phyloP scores from a whole-genome alignment of 2,329 filamentous ascomycete species.

The Gremmenia infestans region DNA sequence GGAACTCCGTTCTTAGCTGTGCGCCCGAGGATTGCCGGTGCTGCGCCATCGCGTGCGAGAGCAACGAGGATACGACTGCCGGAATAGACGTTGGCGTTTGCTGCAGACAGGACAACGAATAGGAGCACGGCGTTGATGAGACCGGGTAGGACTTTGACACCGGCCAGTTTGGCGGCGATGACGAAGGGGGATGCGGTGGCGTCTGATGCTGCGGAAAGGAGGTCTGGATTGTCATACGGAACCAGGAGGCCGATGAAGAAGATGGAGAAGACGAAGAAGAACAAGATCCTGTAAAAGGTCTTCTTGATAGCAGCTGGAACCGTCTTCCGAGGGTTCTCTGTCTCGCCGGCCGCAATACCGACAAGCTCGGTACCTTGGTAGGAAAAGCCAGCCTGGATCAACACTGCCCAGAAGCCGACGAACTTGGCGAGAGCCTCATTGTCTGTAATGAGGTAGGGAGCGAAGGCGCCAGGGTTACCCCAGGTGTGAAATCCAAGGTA shows the following conservation, averaged over 20 bases:
- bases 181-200: constrained; percentile 60
- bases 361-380: constrained; percentile 73
- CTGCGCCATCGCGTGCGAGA: constrained; percentile 59
- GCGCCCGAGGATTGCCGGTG: constrained; percentile 52
- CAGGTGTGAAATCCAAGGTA: constrained; percentile 72
- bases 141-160: constrained; percentile 57
- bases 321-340: constrained; percentile 64
- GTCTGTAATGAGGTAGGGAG: constrained; percentile 47
- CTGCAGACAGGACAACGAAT: constrained; percentile 72
- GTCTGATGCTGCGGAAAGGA: constrained; percentile 48
- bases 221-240: constrained; percentile 52
- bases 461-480: constrained; percentile 63
- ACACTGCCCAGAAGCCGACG: constrained; percentile 63
- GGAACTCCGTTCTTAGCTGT: constrained; percentile 61
- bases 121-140: constrained; percentile 77
- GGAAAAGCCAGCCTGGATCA: constrained; percentile 64
- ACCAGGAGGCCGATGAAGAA: constrained; percentile 71
- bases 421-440: constrained; percentile 53
- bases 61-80: constrained; percentile 64
- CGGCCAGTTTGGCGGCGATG: constrained; percentile 55
- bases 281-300: constrained; percentile 71
- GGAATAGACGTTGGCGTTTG: constrained; percentile 73
- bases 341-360: constrained; percentile 74
- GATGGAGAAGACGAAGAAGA: constrained; percentile 59
- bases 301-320: constrained; percentile 69